These are phyloP conservation scores for Salix arbutifolia DNA, from an alignment of 345 rosid species.

Conservation along the genomic window DNA sequence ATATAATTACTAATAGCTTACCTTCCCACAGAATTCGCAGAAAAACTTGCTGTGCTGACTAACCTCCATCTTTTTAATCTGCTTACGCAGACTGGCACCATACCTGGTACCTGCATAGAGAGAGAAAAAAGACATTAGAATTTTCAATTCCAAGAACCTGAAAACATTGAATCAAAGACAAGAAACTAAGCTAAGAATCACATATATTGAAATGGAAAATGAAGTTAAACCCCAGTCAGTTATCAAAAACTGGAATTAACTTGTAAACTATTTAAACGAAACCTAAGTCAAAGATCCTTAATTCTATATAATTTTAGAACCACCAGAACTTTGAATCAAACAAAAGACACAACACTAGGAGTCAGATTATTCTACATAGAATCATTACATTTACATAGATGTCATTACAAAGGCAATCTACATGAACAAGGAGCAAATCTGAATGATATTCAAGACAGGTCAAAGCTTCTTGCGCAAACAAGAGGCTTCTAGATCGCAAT, in stretches of 20 bases:
- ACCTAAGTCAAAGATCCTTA: neutral
- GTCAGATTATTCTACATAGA: neutral
- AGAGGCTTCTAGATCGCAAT: neutral
- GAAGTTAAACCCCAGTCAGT: neutral
- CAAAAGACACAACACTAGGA: neutral
- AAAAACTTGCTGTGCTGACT: slow-evolving; percentile 34
- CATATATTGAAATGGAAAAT: neutral
- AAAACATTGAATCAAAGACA: neutral
- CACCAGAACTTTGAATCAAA: neutral
- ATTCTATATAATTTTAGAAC: neutral
- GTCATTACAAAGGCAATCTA: too few species aligned
- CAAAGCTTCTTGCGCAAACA: neutral
- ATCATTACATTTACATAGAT: too few species aligned
- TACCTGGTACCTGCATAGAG: slow-evolving; percentile 25
- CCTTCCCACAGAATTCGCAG: slow-evolving; percentile 40
- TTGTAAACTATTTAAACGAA: too few species aligned
- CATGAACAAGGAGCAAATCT: too few species aligned
- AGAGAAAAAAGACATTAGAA: neutral
- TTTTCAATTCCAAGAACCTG: neutral
- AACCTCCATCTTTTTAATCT: slow-evolving; percentile 37
- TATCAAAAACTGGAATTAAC: too few species aligned
- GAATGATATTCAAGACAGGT: neutral
- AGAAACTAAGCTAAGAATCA: neutral
- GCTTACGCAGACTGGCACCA: slow-evolving; percentile 36
- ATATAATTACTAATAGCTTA: neutral